phyloP scores from a whole-genome alignment of 1,284 basidiomycete species.

The Peniophora sp. region DNA sequence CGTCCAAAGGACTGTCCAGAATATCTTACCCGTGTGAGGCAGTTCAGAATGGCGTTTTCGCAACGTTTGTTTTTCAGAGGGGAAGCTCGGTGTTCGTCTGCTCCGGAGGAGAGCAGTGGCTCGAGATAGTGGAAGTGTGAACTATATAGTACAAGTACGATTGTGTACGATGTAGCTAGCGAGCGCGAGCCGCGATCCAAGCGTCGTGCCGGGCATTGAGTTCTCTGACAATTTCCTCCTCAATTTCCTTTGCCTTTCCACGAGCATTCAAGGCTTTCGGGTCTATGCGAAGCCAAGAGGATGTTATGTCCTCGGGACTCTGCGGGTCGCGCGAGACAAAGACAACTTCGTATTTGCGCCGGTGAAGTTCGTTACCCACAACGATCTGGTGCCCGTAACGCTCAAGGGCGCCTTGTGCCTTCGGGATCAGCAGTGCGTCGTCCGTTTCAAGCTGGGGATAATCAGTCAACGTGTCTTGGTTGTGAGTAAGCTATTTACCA shows the following conservation, averaged over 20 bases:
- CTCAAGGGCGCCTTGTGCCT: slow-evolving; percentile 81
- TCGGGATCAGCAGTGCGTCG: slow-evolving; percentile 74
- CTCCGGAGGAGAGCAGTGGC: too few relatives aligned
- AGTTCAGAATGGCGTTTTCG: too few relatives aligned
- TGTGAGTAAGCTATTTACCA: slow-evolving; percentile 5
- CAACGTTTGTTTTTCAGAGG: too few relatives aligned
- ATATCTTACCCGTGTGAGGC: too few relatives aligned
- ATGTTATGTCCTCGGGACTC: slow-evolving; percentile 29
- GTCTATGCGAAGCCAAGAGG: slow-evolving; percentile 72
- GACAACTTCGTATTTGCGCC: slow-evolving; percentile 87
- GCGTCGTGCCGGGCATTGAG: slow-evolving; percentile 65
- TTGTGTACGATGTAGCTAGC: too few relatives aligned
- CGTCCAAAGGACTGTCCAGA: too few relatives aligned
- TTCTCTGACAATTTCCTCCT: slow-evolving; percentile 83
- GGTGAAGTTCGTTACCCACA: slow-evolving; percentile 89
- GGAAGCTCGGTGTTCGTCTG: too few relatives aligned
- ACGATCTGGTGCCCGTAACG: slow-evolving; percentile 97
- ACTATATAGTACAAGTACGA: too few relatives aligned
- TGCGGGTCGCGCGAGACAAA: slow-evolving; percentile 49
- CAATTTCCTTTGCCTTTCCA: slow-evolving; percentile 70
- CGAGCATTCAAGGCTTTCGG: slow-evolving; percentile 19
- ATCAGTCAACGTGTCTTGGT: slow-evolving; percentile 1
- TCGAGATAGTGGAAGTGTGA: too few relatives aligned
- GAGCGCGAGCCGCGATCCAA: slow-evolving; percentile 42
- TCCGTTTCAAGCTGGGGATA: slow-evolving; percentile 93